Evolutionary conservation across 352 stramenopile species (phyloP), one percentile per base, ranked within the genome.

Genomic region (Globisporangium solare): DNA sequence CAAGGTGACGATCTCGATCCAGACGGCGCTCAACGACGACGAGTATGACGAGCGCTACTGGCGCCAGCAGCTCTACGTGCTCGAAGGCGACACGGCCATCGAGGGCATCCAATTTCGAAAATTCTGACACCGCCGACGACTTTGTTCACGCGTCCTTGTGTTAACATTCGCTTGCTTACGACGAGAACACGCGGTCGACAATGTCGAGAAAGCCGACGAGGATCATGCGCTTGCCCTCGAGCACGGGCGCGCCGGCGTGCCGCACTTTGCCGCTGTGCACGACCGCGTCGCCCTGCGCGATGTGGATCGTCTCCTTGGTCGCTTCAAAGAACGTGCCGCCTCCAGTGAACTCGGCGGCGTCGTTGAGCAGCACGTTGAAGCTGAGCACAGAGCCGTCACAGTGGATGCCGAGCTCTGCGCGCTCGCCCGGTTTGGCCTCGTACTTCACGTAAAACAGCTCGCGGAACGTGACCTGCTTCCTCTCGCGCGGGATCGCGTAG

Each of bases 121-220:
- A 43, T 87, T 91, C 61, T 90, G 24, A 27, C 24, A 27, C 24
- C 2, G 5, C 2, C 24, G 24, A 54, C 68, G 14, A 31, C 14
- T n/a, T 24, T 6, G 47, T 7, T 14, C 24, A 21, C 1, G 3
- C 20, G 5, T 32, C 24, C 32, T 15, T 22, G 17, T 32, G 17
- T 32, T 14, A 12, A 2, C 24, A 51, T 35, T 35, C 24, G 24
- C 24, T 31, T 35, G 7, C 7, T 3, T 35, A 35, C 27, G 4
- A 27, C 66, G 51, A 73, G 18, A 73, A 74, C 15, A 79, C 56
- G 35, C 65, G 64, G 46, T 88, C 71, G 14, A 79, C 67, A 31
- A 97, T 70, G 61, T 97, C 86, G 2, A 98, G 76, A 68, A 98
- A 98, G 0, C 86, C 94, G 20, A 98, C 92, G 54, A 98, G 72